Base-by-base conservation (phyloP, 768 basidiomycete genomes). In the Hericium rajendrae region DNA sequence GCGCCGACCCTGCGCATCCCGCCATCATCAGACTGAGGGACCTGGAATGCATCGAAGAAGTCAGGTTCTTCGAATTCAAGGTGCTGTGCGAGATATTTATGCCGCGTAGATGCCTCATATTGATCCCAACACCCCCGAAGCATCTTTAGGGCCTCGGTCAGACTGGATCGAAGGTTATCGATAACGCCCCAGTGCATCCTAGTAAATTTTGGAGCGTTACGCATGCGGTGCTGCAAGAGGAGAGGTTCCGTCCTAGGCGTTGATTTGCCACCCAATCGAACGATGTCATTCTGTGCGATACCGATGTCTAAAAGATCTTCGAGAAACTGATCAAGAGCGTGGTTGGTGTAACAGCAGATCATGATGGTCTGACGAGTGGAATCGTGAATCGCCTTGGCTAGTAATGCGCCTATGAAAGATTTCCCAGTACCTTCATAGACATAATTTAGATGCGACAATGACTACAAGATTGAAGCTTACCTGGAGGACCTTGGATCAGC, bases 311-410 rank as follows among this genome's bases (percentile, higher is more conserved):
- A 64, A 2, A 88, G 75, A 54, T 83, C 80, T 22, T 80, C 78
- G 4, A 88, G 73, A 55, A 88, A 83, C 53, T 86, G 81, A 59
- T 88, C 86, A 0, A 88, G 76, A 0, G 86, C 86, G 48, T 88
- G 86, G 57, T 88, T 88, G 1, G 86, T 88, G 59, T 80, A 87
- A 60, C 85, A 86, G 16, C 85, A 81, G 1, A 87, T 83, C 4
- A 88, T 76, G 22, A 88, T 85, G 0, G 66, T 80, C 53, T 74
- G 71, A 0, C 62, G 16, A 0, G 78, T 78, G 54, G 68, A 67
- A 13, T 80, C 75, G 51, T 85, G 76, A 4, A 86, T 67, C 3
- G 77, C 70, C 61, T 86, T 87, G 0, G 83, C 84, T 0, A 87
- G 68, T 1, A 87, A 72, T 0, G 83, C 83, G 0, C 86, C 86